These are phyloP conservation scores for Pisolithus orientalis DNA, from an alignment of 768 basidiomycete species.

Conservation along the genomic window DNA sequence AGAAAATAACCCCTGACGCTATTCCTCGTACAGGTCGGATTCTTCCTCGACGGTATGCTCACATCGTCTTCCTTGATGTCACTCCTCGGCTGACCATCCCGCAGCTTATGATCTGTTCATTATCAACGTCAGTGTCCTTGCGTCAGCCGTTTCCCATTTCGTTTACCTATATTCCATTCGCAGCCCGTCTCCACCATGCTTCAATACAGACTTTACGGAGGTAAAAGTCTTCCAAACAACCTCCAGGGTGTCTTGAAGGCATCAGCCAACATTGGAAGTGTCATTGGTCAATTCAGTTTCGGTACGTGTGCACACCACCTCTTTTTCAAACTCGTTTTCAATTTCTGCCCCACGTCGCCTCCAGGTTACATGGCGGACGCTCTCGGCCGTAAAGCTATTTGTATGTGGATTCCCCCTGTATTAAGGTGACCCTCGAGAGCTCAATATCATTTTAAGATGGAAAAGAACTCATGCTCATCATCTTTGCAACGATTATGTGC, in stretches of 20 bases:
- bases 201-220: constrained; percentile 56
- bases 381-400: constrained; percentile 63
- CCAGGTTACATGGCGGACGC: constrained; percentile 60
- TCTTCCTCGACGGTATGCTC: constrained; percentile 60
- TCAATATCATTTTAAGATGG: constrained; percentile 40
- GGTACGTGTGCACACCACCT: constrained; percentile 28
- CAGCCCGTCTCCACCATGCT: constrained; percentile 66
- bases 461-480: constrained; percentile 76
- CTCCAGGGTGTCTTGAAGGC: constrained; percentile 63
- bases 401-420: constrained; percentile 25
- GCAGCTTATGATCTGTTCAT: constrained; percentile 67
- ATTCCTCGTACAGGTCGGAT: constrained; percentile 43
- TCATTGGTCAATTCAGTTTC: constrained; percentile 62
- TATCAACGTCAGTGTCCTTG: constrained; percentile 45
- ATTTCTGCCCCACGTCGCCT: neutral
- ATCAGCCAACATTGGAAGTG: constrained; percentile 64
- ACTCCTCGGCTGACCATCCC: constrained; percentile 2
- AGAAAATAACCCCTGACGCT: neutral
- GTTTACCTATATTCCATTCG: neutral
- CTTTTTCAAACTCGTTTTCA: neutral
- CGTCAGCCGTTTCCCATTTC: neutral
- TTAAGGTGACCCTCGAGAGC: neutral
- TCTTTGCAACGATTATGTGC: constrained; percentile 67
- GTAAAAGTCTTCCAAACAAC: constrained; percentile 42
- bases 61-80: neutral